Evolutionary conservation across 352 stramenopile species (phyloP), one percentile per base, ranked within the genome.

Genomic region (Globisporangium orthogonon): DNA sequence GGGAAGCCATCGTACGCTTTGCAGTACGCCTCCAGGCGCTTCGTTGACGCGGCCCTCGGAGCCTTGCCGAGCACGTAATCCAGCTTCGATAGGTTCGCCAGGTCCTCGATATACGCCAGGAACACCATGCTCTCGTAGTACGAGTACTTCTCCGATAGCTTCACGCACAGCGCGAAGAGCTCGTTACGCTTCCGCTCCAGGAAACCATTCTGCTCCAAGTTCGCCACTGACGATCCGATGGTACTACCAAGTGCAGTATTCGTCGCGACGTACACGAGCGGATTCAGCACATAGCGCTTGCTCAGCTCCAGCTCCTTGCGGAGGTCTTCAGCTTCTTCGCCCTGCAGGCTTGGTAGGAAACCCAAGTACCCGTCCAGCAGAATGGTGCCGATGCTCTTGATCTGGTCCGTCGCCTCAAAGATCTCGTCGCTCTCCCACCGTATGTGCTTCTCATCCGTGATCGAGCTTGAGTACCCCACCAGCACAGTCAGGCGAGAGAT

Each of bases 41-140:
- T 87, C 10, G 72, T 65, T 18, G 78, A 66, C 7, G 53, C 50
- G 18, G 67, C 86, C 61, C 86, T 85, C 0, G 74, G 62, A 7
- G 74, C 31, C 46, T 81, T 76, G 7, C 83, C 78, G n/a, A 89
- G 54, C 0, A 89, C 61, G 58, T 83, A 89, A 61, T 93, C 83
- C n/a, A 91, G 61, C 60, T 87, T 75, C 2, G 55, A 50, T 17
- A 89, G 33, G 31, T 86, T 85, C 40, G 68, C 67, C 29, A 73
- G 68, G 49, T 89, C 78, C 66, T 92, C 79, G 10, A 71, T 67
- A 30, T 77, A 85, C 11, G 74, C 63, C 13, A 95, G 48, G 59
- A 83, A 90, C 18, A 88, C 74, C 79, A 95, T 93, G 37, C 77
- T 81, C 72, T 95, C 83, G 43, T 82, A 91, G 64, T 91, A 95